Evolutionary conservation across 345 rosid genomes (phyloP).

Genomic region (Pistacia atlantica): DNA sequence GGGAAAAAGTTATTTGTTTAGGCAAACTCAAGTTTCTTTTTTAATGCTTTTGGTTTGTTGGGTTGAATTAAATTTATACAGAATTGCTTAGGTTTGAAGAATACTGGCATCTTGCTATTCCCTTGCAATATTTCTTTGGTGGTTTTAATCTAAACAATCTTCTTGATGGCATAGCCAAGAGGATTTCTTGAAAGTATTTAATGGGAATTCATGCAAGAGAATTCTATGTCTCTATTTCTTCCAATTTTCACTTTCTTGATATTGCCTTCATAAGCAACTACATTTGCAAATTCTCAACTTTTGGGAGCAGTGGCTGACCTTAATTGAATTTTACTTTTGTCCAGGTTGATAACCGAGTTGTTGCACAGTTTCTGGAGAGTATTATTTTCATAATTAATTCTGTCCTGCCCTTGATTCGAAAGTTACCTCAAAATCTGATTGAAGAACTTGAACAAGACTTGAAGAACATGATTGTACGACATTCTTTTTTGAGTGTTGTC

Average conservation of each 20-base stretch:
- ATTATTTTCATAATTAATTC: slow-evolving; percentile 87
- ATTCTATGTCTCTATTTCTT: neutral
- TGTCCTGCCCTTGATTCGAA: slow-evolving; percentile 81
- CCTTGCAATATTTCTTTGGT: neutral
- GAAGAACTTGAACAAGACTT: slow-evolving; percentile 98
- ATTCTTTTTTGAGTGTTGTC: slow-evolving; percentile 95
- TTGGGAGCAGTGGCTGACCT: slow-evolving; percentile 10
- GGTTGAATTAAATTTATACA: neutral
- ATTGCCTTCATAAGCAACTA: slow-evolving; percentile 7
- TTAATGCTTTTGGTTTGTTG: neutral
- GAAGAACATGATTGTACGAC: slow-evolving; percentile 93
- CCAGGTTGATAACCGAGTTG: slow-evolving; percentile 87
- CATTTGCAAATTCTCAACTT: neutral
- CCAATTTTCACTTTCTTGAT: neutral
- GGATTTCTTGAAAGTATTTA: neutral
- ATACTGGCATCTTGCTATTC: neutral
- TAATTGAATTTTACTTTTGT: slow-evolving; percentile 25
- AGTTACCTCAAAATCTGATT: slow-evolving; percentile 68
- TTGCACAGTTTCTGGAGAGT: slow-evolving; percentile 93
- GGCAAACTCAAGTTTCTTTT: neutral
- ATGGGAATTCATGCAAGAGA: neutral
- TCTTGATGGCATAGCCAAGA: slow-evolving; percentile 3
- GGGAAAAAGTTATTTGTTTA: neutral
- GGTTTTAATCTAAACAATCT: neutral
- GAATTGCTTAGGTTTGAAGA: neutral